Percentiles rank a stretch among this genome's conserved stretches.
Conservation (phyloP, 805 yeast species). For the Candida orba region DNA sequence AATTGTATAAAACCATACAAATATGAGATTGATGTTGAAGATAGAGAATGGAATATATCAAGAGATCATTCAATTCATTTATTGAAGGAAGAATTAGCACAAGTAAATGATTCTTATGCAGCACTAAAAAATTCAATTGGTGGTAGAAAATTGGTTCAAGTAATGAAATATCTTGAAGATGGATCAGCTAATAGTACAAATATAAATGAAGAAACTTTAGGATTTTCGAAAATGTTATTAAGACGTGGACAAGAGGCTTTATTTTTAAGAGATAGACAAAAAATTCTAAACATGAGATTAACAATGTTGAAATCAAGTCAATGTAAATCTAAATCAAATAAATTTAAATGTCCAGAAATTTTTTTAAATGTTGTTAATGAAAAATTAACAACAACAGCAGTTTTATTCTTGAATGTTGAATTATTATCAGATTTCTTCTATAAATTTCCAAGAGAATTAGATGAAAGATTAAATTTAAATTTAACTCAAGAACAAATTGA, state of each 20-base stretch:
- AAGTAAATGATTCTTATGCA: slow-evolving; percentile 62
- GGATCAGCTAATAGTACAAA: slow-evolving; percentile 25
- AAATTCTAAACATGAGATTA: slow-evolving; percentile 65
- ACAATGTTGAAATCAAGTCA: slow-evolving; percentile 65
- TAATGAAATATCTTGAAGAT: slow-evolving; percentile 58
- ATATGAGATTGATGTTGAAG: slow-evolving; percentile 94
- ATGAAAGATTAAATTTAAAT: slow-evolving; percentile 55
- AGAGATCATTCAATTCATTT: slow-evolving; percentile 70
- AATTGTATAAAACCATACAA: slow-evolving; percentile 97
- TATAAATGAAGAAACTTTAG: slow-evolving; percentile 57
- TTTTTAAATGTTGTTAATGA: slow-evolving; percentile 89
- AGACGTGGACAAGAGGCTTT: slow-evolving; percentile 78
- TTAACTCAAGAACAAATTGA: slow-evolving; percentile 76
- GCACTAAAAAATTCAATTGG: slow-evolving; percentile 68
- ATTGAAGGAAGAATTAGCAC: slow-evolving; percentile 77
- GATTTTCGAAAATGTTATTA: slow-evolving; percentile 71
- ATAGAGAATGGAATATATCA: slow-evolving; percentile 83
- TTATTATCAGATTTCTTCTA: slow-evolving; percentile 90
- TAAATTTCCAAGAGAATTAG: slow-evolving; percentile 92
- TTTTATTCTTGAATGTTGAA: slow-evolving; percentile 88
- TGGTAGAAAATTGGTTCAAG: slow-evolving; percentile 74
- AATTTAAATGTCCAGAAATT: slow-evolving; percentile 89
- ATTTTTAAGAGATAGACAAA: slow-evolving; percentile 67
- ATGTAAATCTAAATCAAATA: slow-evolving; percentile 74
- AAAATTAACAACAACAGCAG: slow-evolving; percentile 88